Percentiles rank a stretch among this genome's conserved stretches.
phyloP scores from a whole-genome alignment of 352 stramenopile species.

The Phytophthora cryptogea region DNA sequence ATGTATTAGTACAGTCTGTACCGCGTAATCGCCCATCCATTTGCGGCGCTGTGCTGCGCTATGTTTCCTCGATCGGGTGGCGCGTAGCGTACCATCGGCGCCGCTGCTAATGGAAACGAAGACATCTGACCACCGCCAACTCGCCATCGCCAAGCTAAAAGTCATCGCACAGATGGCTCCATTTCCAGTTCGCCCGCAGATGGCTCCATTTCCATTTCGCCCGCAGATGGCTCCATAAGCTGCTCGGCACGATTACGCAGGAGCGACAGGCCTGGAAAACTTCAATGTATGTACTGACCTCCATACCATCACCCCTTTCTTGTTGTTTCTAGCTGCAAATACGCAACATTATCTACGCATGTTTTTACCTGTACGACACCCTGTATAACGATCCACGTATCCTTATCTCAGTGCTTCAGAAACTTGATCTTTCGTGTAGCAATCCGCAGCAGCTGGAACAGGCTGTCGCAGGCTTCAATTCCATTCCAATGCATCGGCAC shows the following conservation, averaged over 20 bases:
- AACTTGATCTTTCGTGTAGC: constrained; percentile 8
- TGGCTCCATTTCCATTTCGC: too few species aligned
- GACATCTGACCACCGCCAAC: neutral
- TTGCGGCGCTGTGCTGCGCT: neutral
- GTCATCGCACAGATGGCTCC: too few species aligned
- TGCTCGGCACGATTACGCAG: too few species aligned
- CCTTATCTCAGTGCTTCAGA: neutral
- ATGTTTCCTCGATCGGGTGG: neutral
- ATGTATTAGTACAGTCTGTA: neutral
- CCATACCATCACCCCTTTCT: neutral
- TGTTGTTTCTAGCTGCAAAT: neutral
- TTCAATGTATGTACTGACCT: neutral
- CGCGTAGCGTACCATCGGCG: neutral
- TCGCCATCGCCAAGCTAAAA: too few species aligned
- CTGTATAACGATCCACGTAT: neutral
- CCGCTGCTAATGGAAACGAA: neutral
- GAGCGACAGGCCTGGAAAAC: neutral
- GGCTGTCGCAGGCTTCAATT: neutral
- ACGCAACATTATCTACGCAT: neutral
- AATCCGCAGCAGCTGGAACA: neutral
- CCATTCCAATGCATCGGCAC: neutral
- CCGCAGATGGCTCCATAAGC: too few species aligned
- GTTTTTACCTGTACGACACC: too few species aligned
- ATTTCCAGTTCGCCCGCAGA: too few species aligned
- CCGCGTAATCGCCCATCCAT: constrained; percentile 1